phyloP scores from a whole-genome alignment of 805 yeast species.

The Yarrowia sp. region DNA sequence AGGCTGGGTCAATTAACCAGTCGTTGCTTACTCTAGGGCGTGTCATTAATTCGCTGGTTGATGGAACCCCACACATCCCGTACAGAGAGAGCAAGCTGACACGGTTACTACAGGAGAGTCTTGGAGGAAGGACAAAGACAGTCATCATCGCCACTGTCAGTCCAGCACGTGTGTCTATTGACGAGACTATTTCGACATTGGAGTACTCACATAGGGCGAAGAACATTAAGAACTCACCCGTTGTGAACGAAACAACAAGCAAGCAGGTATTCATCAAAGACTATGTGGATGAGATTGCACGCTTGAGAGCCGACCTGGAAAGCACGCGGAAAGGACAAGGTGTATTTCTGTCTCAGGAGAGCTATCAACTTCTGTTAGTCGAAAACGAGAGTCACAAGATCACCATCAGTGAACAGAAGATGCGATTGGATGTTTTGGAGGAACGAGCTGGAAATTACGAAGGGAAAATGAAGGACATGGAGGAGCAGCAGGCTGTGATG shows the following conservation, averaged over 20 bases:
- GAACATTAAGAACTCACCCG: conserved; percentile 66
- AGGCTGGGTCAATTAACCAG: conserved; percentile 89
- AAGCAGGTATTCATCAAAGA: conserved; percentile 54
- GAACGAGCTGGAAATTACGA: conserved; percentile 36
- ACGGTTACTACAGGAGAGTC: conserved; percentile 68
- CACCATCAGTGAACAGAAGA: conserved; percentile 48
- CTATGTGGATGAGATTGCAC: conserved; percentile 52
- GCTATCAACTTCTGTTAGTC: conserved; percentile 43
- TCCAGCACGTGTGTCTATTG: conserved; percentile 69
- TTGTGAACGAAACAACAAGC: conserved; percentile 58
- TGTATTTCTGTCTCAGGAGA: conserved; percentile 54
- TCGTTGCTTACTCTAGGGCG: conserved; percentile 81
- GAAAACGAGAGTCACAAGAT: conserved; percentile 51
- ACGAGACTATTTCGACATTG: conserved; percentile 79
- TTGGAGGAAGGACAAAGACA: conserved; percentile 85
- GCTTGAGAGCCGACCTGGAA: conserved; percentile 54
- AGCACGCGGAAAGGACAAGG: conserved; percentile 70
- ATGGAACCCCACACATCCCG: conserved; percentile 65
- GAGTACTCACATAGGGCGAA: conserved; percentile 86
- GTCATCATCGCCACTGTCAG: conserved; percentile 81
- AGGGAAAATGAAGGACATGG: conserved; percentile 6
- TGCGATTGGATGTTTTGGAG: conserved; percentile 46
- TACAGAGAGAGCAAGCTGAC: conserved; percentile 80
- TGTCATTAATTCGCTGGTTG: conserved; percentile 71
- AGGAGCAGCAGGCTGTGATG: not conserved